These are phyloP conservation scores for Domatiomyces catenatus DNA, from an alignment of 2,329 filamentous ascomycete genomes.

Conservation along the genomic window DNA sequence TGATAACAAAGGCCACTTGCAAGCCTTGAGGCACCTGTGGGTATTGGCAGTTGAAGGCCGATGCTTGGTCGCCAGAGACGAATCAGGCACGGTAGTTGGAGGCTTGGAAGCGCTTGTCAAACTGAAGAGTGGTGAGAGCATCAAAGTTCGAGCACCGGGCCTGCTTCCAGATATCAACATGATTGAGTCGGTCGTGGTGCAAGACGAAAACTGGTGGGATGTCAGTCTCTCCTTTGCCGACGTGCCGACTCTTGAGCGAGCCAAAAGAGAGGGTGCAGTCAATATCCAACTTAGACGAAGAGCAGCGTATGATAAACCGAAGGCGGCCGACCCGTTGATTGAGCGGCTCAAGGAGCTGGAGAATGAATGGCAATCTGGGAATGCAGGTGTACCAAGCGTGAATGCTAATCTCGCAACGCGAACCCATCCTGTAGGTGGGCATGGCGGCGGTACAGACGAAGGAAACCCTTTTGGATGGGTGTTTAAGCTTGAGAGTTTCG, in stretches of 20 bases:
- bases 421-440: slow-evolving; percentile 9
- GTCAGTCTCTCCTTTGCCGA: slow-evolving; percentile 58
- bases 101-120: slow-evolving; percentile 47
- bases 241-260: slow-evolving; percentile 43
- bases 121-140: slow-evolving; percentile 31
- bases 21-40: slow-evolving; percentile 96
- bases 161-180: slow-evolving; percentile 35
- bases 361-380: slow-evolving; percentile 23
- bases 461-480: slow-evolving; percentile 54
- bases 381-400: slow-evolving; percentile 27
- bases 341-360: slow-evolving; percentile 62
- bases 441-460: slow-evolving; percentile 9
- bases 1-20: slow-evolving; percentile 86
- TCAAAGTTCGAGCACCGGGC: slow-evolving; percentile 37
- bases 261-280: slow-evolving; percentile 40
- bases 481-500: slow-evolving; percentile 45
- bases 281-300: slow-evolving; percentile 60
- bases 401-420: slow-evolving; percentile 18
- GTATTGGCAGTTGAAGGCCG: slow-evolving; percentile 80
- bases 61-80: slow-evolving; percentile 76
- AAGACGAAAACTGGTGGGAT: slow-evolving; percentile 58
- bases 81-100: slow-evolving; percentile 64
- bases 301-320: slow-evolving; percentile 45
- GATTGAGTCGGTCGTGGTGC: slow-evolving; percentile 25
- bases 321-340: slow-evolving; percentile 43